These are phyloP conservation scores for Stachybotrys chartarum DNA, from an alignment of 2,329 filamentous ascomycete genomes.

Conservation along the genomic window DNA sequence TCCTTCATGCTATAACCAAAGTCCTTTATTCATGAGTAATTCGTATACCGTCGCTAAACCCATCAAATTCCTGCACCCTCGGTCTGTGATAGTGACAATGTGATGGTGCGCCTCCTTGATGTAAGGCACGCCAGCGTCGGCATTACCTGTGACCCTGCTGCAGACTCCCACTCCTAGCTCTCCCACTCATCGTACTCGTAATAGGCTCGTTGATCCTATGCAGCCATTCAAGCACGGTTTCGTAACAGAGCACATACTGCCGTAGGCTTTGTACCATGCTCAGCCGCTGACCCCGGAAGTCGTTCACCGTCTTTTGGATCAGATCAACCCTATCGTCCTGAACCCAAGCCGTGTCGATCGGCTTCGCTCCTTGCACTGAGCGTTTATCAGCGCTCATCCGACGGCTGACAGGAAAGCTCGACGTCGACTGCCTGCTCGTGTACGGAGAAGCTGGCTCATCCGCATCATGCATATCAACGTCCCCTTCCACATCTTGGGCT, in stretches of 20 bases:
- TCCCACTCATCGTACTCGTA: conserved; percentile 9
- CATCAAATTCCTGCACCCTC: neutral
- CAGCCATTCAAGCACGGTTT: conserved; percentile 87
- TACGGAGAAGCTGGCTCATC: conserved; percentile 21
- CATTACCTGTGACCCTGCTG: conserved; percentile 11
- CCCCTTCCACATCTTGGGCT: conserved; percentile 29
- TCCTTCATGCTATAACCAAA: no score
- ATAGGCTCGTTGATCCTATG: conserved; percentile 35
- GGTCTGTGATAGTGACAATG: neutral
- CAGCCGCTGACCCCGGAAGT: conserved; percentile 79
- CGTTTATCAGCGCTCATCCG: conserved; percentile 9
- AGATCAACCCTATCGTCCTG: conserved; percentile 65
- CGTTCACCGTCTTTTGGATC: conserved; percentile 80
- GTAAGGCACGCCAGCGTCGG: neutral
- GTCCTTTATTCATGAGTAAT: no score
- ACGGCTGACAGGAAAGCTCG: conserved; percentile 9
- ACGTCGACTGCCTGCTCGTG: conserved; percentile 14
- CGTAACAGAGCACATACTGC: conserved; percentile 95
- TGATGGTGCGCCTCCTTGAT: neutral
- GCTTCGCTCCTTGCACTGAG: conserved; percentile 4
- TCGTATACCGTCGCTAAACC: no score
- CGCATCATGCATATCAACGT: conserved; percentile 35
- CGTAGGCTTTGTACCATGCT: conserved; percentile 96
- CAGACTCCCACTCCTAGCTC: conserved; percentile 24
- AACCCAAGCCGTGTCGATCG: conserved; percentile 56